These are phyloP conservation scores for Scheffersomyces cryptocercus DNA, from an alignment of 1,139 yeast species.

Conservation along the genomic window DNA sequence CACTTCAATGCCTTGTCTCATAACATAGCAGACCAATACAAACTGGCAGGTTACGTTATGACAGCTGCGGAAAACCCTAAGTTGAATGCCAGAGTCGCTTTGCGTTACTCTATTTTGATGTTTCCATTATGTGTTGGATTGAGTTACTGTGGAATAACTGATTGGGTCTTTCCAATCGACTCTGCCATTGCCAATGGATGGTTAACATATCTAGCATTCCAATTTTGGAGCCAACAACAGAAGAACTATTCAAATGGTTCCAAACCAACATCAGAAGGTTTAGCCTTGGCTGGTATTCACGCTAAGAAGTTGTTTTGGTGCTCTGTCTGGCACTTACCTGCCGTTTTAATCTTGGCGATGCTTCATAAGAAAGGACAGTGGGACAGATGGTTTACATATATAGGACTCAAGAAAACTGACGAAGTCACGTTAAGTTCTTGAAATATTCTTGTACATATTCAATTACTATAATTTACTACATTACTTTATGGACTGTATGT, in stretches of 20 bases:
- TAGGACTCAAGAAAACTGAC: conserved; percentile 18
- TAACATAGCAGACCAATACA: conserved; percentile 83
- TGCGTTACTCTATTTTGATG: conserved; percentile 85
- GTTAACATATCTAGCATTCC: conserved; percentile 77
- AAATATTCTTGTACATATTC: conserved; percentile 2
- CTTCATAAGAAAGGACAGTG: conserved; percentile 93
- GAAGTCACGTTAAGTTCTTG: not conserved
- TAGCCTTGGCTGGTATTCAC: conserved; percentile 57
- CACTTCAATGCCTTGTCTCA: conserved; percentile 94
- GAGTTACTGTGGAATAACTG: conserved; percentile 78
- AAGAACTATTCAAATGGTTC: conserved; percentile 46
- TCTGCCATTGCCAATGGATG: conserved; percentile 82
- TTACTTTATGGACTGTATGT: no score
- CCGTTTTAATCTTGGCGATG: conserved; percentile 86
- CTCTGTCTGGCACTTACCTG: conserved; percentile 92
- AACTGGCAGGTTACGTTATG: conserved; percentile 94
- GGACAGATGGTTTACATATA: conserved; percentile 61
- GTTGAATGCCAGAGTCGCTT: conserved; percentile 89
- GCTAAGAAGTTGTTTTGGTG: conserved; percentile 93
- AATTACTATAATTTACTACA: not conserved
- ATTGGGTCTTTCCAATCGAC: conserved; percentile 76
- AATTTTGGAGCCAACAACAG: conserved; percentile 81
- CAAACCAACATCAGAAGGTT: conserved; percentile 53
- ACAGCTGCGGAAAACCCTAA: conserved; percentile 91
- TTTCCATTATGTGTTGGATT: conserved; percentile 90